Percentiles rank a stretch among this genome's conserved stretches.
phyloP scores from a whole-genome alignment of 1,139 yeast species.

The Kodamaea ohmeri region DNA sequence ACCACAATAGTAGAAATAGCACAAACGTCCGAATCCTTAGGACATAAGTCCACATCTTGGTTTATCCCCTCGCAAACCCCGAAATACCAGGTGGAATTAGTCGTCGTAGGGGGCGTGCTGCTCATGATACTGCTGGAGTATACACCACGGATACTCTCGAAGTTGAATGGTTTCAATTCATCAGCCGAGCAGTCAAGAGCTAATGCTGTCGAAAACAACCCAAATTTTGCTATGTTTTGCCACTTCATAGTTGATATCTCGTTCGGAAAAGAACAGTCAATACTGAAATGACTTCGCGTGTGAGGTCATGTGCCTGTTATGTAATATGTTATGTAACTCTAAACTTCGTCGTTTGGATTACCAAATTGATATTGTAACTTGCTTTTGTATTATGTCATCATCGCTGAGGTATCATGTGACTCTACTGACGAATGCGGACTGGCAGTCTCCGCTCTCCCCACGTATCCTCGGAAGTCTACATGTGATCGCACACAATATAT shows the following conservation, averaged over 20 bases:
- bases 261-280: background rate
- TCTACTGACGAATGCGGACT: background rate
- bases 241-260: conserved; percentile 3
- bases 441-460: conserved; percentile 3
- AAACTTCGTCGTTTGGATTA: too few species aligned
- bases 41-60: conserved; percentile 49
- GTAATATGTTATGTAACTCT: too few species aligned
- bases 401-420: background rate
- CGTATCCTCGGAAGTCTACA: conserved; percentile 3
- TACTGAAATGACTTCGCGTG: background rate
- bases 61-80: conserved; percentile 62
- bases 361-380: too few species aligned
- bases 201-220: conserved; percentile 16
- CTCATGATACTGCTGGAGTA: conserved; percentile 36
- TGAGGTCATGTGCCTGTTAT: conserved; percentile 1
- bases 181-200: conserved; percentile 47
- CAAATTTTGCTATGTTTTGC: conserved; percentile 4
- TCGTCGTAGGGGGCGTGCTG: conserved; percentile 77
- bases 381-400: background rate
- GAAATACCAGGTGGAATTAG: conserved; percentile 63
- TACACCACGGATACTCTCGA: conserved; percentile 47
- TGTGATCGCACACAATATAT: background rate
- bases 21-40: conserved; percentile 66
- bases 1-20: conserved; percentile 55
- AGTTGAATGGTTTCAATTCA: conserved; percentile 39